Evolutionary conservation across 1,284 basidiomycete genomes (phyloP).

Genomic region (Sporisorium scitamineum): DNA sequence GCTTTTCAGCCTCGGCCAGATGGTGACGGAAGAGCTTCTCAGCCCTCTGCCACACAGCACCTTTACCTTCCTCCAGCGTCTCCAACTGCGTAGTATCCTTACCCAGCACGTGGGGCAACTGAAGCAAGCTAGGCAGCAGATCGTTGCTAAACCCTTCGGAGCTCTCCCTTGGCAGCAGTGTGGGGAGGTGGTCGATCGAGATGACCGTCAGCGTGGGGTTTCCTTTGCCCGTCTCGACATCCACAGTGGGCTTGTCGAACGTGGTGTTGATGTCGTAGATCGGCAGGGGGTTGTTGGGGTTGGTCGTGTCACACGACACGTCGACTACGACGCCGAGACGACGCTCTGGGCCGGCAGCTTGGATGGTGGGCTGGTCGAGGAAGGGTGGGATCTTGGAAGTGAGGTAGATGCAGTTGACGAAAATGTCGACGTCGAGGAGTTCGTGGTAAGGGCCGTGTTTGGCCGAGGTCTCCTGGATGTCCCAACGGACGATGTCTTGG

Average conservation of each 20-base stretch:
- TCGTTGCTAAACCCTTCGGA: conserved; percentile 95
- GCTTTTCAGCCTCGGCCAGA: conserved; percentile 69
- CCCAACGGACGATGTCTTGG: conserved; percentile 97
- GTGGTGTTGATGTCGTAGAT: conserved; percentile 96
- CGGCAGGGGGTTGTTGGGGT: conserved; percentile 97
- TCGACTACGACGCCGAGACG: conserved; percentile 89
- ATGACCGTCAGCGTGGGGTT: conserved; percentile 79
- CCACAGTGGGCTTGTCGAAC: conserved; percentile 91
- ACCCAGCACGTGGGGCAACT: conserved; percentile 61
- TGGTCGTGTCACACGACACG: conserved; percentile 99
- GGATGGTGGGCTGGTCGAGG: conserved; percentile 81
- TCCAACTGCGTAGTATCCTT: conserved; percentile 46
- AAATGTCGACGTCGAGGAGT: conserved; percentile 96
- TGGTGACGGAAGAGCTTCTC: conserved; percentile 87
- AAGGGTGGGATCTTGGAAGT: conserved; percentile 89
- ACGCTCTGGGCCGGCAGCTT: conserved; percentile 78
- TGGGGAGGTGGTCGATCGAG: conserved; percentile 98
- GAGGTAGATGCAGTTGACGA: conserved; percentile 99
- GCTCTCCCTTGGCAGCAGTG: conserved; percentile 92
- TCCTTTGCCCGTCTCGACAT: conserved; percentile 72
- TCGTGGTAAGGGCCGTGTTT: conserved; percentile 97
- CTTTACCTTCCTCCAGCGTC: conserved; percentile 60
- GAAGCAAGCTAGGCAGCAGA: conserved; percentile 79
- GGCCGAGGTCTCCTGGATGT: conserved; percentile 88
- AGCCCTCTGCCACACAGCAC: conserved; percentile 86